Conservation (phyloP, 345 rosid genomes). For the Salix purpurea region DNA sequence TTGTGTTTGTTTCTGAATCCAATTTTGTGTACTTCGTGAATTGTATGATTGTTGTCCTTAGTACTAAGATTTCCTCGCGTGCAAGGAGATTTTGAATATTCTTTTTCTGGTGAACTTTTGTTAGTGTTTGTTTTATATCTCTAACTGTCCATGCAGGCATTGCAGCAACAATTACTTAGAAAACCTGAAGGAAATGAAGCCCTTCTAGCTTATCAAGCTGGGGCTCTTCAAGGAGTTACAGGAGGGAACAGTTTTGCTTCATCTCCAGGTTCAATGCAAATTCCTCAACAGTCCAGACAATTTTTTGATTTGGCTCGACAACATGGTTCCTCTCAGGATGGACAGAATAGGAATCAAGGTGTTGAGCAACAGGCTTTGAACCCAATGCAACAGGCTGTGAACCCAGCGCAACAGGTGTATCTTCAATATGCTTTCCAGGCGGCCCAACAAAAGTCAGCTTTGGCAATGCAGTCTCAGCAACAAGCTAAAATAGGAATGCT, state of each 20-base stretch:
- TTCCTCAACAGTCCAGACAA: slow-evolving; percentile 76
- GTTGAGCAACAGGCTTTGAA: slow-evolving; percentile 60
- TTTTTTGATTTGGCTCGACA: slow-evolving; percentile 72
- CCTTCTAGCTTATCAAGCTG: slow-evolving; percentile 72
- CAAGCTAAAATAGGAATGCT: slow-evolving; percentile 74
- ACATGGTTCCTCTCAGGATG: slow-evolving; percentile 66
- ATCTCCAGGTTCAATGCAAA: slow-evolving; percentile 69
- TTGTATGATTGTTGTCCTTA: background rate
- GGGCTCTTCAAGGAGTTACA: slow-evolving; percentile 62
- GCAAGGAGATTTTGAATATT: background rate
- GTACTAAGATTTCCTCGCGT: background rate
- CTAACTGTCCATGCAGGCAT: slow-evolving; percentile 39
- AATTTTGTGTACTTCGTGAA: background rate
- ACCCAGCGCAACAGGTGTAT: slow-evolving; percentile 83
- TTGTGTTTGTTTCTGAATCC: background rate
- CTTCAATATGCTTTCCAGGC: slow-evolving; percentile 70
- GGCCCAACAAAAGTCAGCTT: slow-evolving; percentile 55
- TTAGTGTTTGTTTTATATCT: background rate
- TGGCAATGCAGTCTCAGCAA: slow-evolving; percentile 51
- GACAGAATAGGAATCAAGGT: slow-evolving; percentile 54
- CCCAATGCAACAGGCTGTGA: slow-evolving; percentile 81
- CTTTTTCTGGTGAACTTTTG: background rate
- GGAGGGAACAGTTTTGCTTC: slow-evolving; percentile 63
- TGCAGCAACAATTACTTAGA: slow-evolving; percentile 53
- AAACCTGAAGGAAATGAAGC: slow-evolving; percentile 71